phyloP scores from a whole-genome alignment of 129 eudicot species.

The Helianthus tuberosus region DNA sequence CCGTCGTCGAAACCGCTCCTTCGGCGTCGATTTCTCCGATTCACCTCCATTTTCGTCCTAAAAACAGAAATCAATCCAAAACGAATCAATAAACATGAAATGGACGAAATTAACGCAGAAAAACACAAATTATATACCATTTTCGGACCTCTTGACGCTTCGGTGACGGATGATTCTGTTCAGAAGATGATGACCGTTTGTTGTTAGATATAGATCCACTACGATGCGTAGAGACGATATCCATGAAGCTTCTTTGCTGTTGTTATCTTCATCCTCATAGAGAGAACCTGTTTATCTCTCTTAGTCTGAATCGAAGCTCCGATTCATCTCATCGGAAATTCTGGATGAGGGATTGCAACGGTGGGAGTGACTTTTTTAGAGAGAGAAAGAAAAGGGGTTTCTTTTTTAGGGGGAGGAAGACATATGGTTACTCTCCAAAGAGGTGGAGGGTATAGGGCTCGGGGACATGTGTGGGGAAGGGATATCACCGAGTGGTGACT shows the following conservation, averaged over 20 bases:
- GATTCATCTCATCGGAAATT: no score
- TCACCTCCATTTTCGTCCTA: conserved; percentile 52
- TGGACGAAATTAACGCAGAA: not conserved
- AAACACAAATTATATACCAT: not conserved
- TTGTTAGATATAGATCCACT: conserved; percentile 70
- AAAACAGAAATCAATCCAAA: conserved; percentile 9
- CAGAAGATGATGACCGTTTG: conserved; percentile 57
- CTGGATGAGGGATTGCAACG: no score
- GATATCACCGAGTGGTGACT: no score
- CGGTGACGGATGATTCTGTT: conserved; percentile 62
- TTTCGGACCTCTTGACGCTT: conserved; percentile 60
- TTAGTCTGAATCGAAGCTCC: no score
- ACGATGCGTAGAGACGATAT: conserved; percentile 3
- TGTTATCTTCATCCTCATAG: conserved; percentile 17
- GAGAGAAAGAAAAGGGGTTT: no score
- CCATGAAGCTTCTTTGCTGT: conserved; percentile 19
- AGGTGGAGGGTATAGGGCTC: no score
- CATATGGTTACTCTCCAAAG: no score
- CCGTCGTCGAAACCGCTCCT: conserved; percentile 13
- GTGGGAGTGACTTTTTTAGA: no score
- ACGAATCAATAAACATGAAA: conserved; percentile 10
- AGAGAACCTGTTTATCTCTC: conserved; percentile 31
- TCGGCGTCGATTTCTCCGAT: not conserved
- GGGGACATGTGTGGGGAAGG: no score
- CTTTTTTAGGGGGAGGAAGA: no score